These are phyloP conservation scores for Amphirosellinia nigrospora DNA, from an alignment of 495 filamentous ascomycete genomes.

Conservation along the genomic window DNA sequence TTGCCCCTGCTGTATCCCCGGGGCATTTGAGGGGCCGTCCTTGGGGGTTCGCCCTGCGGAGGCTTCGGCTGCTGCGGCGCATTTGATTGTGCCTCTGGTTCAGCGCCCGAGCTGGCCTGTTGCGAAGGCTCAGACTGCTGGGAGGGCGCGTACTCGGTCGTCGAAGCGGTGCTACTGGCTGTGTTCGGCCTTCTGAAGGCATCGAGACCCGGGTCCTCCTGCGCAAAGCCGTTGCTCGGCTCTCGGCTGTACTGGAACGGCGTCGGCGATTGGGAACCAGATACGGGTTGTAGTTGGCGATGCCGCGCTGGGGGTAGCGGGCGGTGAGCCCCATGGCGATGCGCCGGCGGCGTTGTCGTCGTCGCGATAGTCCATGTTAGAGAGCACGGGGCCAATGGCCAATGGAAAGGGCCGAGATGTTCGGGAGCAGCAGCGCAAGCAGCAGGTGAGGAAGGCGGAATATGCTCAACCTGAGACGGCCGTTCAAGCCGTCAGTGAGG, in stretches of 20 bases:
- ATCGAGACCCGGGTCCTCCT: conserved; percentile 49
- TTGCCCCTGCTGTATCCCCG: conserved; percentile 19
- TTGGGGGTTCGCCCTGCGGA: conserved; percentile 48
- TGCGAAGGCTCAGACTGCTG: conserved; percentile 45
- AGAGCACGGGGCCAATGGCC: conserved; percentile 6
- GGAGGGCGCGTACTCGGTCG: conserved; percentile 32
- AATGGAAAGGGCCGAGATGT: conserved; percentile 4
- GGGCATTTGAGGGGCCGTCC: conserved; percentile 30
- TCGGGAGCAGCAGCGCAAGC: neutral
- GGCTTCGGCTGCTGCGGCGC: conserved; percentile 56
- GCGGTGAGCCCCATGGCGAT: conserved; percentile 78
- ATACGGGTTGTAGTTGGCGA: conserved; percentile 58
- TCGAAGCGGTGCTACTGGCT: conserved; percentile 46
- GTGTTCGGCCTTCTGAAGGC: conserved; percentile 47
- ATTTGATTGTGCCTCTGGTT: conserved; percentile 49
- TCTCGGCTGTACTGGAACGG: conserved; percentile 45
- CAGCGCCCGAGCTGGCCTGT: conserved; percentile 33
- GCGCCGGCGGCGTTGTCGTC: conserved; percentile 70
- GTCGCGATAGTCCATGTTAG: conserved; percentile 84
- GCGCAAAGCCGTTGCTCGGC: conserved; percentile 45
- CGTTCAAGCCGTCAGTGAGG: neutral
- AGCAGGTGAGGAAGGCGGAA: neutral
- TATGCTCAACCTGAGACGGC: neutral
- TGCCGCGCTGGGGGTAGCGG: conserved; percentile 66
- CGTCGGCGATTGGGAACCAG: conserved; percentile 40